These are phyloP conservation scores for Hymenoscyphus fructigenus DNA, from an alignment of 2,329 filamentous ascomycete genomes.

Conservation along the genomic window DNA sequence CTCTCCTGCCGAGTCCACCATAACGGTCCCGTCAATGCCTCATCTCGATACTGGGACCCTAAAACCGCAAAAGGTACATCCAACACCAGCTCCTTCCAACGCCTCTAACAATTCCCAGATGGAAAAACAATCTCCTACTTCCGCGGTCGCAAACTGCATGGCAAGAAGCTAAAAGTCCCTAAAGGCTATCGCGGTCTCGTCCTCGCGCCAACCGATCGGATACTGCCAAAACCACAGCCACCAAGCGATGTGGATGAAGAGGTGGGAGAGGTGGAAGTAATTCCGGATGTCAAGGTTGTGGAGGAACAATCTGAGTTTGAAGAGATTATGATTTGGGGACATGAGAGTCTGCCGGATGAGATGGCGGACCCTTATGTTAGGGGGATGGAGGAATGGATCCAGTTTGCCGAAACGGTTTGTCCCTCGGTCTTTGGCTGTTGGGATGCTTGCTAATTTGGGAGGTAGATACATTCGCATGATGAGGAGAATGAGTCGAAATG, in stretches of 20 bases:
- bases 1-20: slow-evolving; percentile 81
- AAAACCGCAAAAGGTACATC: slow-evolving; percentile 41
- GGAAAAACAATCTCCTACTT: slow-evolving; percentile 63
- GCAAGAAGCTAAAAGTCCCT: slow-evolving; percentile 65
- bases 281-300: slow-evolving; percentile 54
- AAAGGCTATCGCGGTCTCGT: slow-evolving; percentile 69
- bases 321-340: slow-evolving; percentile 78
- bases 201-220: slow-evolving; percentile 47
- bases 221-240: slow-evolving; percentile 30
- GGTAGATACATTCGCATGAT: slow-evolving; percentile 22
- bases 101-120: slow-evolving; percentile 41
- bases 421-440: background rate
- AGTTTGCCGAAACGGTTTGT: slow-evolving; percentile 64
- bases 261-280: slow-evolving; percentile 48
- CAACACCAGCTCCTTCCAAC: background rate
- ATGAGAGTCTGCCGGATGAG: slow-evolving; percentile 65
- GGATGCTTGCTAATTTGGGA: background rate
- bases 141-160: slow-evolving; percentile 76
- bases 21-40: slow-evolving; percentile 66
- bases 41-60: slow-evolving; percentile 70
- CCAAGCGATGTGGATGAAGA: slow-evolving; percentile 39
- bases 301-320: slow-evolving; percentile 69
- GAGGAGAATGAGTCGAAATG: slow-evolving; percentile 7
- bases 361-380: slow-evolving; percentile 69
- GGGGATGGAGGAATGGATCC: slow-evolving; percentile 78